Base-by-base conservation (phyloP, 2,329 filamentous ascomycete genomes). In the Penicillium sp. region DNA sequence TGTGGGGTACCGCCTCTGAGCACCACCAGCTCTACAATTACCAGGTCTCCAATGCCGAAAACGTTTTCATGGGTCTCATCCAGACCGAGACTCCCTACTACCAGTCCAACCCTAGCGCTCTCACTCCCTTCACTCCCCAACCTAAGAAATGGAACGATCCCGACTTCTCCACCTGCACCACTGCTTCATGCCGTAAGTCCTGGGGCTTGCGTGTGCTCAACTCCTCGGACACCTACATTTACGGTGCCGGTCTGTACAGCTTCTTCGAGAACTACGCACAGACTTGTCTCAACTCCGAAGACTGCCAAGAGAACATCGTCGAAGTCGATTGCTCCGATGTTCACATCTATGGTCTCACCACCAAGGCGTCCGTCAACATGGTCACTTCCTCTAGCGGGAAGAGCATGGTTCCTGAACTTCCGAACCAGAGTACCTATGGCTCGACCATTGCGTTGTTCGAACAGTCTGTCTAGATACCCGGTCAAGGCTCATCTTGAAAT, bases 81-180 rank as follows among this genome's bases (percentile, higher is more conserved):
- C 93, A 97, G 78, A 91, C 90, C 3, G 93, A 97, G 78, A 96
- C 92, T 5, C 90, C 92, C 31, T 85, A 86, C 80, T 92, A 89
- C 82, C 91, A 96, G 78, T 85, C 89, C 72, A 93, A 93, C 78
- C 91, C 92, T 4, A 83, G 89, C 64, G 85, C 91, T 2, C 81
- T 84, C 10, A 80, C 84, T 10, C 75, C 75, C 10, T 77, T 72
- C 65, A 73, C 64, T 0, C 69, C 74, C 3, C 73, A 76, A 46
- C 33, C 48, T 8, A 29, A 62, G 4, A 61, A 62, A 7, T 76
- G 70, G 68, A 72, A 71, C 29, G 74, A 89, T 88, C 70, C 92
- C 0, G 82, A 87, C 65, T 96, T 95, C 71, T 76, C 77, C 2
- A 78, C 78, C 47, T 91, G 88, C 74, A 79, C 77, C 21, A 79